These are phyloP conservation scores for Wickerhamiella shivajii DNA, from an alignment of 805 yeast genomes.

Conservation along the genomic window DNA sequence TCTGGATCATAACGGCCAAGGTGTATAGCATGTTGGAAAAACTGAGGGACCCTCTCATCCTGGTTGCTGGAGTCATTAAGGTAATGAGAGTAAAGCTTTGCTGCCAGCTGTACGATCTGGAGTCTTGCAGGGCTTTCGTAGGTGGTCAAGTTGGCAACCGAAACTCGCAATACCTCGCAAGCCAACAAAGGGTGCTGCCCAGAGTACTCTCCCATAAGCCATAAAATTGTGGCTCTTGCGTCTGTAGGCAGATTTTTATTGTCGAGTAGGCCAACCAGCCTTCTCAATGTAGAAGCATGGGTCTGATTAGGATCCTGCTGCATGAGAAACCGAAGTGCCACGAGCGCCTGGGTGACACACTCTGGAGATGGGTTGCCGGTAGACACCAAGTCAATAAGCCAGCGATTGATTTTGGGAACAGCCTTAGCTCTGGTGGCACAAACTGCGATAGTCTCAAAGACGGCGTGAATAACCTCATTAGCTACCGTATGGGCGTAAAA, in stretches of 20 bases:
- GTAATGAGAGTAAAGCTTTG: constrained; percentile 51
- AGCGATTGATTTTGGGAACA: constrained; percentile 6
- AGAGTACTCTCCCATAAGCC: constrained; percentile 82
- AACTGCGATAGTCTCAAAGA: constrained; percentile 8
- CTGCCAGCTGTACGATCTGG: constrained; percentile 57
- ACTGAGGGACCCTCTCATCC: constrained; percentile 25
- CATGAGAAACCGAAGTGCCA: constrained; percentile 14
- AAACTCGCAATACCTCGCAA: constrained; percentile 58
- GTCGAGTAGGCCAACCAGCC: constrained; percentile 17
- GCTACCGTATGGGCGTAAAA: constrained; percentile 6
- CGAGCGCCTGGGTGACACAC: constrained; percentile 14
- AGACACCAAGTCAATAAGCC: constrained; percentile 13
- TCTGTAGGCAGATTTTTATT: constrained; percentile 20
- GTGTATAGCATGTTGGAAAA: constrained; percentile 49
- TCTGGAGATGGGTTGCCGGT: constrained; percentile 7
- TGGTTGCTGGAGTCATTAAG: constrained; percentile 27
- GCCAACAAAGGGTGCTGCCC: constrained; percentile 34
- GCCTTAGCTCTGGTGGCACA: constrained; percentile 9
- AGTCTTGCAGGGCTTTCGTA: constrained; percentile 38
- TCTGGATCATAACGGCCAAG: constrained; percentile 59
- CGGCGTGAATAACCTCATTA: constrained; percentile 4
- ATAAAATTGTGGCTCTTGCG: constrained; percentile 72
- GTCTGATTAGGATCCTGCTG: constrained; percentile 11
- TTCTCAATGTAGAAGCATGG: constrained; percentile 3
- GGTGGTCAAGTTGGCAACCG: constrained; percentile 35